Evolutionary conservation across 257 asterid genomes (phyloP).

Genomic region (Gentiana straminea): DNA sequence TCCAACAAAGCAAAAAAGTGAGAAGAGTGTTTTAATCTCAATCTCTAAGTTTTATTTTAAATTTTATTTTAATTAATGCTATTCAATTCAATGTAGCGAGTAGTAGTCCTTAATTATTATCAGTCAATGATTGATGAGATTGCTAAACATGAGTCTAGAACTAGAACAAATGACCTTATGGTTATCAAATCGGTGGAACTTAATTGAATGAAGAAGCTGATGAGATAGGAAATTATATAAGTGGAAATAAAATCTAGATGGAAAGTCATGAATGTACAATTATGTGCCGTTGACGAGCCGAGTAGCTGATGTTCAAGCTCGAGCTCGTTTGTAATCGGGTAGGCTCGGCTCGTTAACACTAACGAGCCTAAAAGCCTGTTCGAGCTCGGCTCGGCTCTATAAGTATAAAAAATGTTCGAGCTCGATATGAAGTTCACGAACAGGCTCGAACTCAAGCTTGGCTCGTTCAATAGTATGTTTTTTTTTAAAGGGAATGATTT

Average conservation of each 20-base stretch:
- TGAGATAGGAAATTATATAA: neutral
- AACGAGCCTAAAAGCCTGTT: too few relatives aligned
- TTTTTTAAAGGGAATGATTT: too few relatives aligned
- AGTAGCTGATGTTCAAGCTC: too few relatives aligned
- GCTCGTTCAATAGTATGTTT: too few relatives aligned
- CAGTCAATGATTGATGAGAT: conserved; percentile 6
- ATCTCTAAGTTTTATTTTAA: neutral
- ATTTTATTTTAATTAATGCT: neutral
- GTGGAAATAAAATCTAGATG: neutral
- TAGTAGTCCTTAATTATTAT: neutral
- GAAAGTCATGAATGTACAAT: neutral
- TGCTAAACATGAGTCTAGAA: neutral
- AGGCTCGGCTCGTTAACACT: too few relatives aligned
- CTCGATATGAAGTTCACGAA: too few relatives aligned
- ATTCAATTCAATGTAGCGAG: neutral
- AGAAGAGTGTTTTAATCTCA: neutral
- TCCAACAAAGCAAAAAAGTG: neutral
- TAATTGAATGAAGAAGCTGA: neutral
- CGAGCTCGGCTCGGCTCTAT: too few relatives aligned
- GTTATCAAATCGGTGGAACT: conserved; percentile 1
- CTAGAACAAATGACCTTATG: neutral
- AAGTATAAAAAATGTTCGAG: too few relatives aligned
- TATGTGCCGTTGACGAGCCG: neutral
- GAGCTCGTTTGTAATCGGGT: too few relatives aligned
- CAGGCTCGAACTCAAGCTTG: too few relatives aligned